Base-by-base conservation (phyloP, 371 early-diverging fungal genomes). In the Mortierella sp. region DNA sequence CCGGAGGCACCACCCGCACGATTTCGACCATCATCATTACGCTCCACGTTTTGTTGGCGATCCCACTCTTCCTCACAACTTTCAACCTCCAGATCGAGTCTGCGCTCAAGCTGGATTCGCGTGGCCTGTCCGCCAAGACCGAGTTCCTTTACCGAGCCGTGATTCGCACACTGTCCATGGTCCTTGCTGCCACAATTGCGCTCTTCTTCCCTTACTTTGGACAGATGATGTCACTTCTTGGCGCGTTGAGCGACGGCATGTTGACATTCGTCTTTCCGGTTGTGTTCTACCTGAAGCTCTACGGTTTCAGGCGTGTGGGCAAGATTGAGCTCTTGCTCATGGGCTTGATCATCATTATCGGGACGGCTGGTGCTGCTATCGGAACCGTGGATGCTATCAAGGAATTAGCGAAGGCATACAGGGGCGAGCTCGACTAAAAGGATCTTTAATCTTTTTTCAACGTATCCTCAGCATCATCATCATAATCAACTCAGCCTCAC, bases 251-350 rank as follows among this genome's bases (percentile, higher is more conserved):
- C 31, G 92, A 90, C 51, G 92, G 90, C 56, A 80, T 86, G 71
- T 83, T 94, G 41, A 92, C 93, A 30, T 94, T 95, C 72, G 88
- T 95, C 21, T 87, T 95, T 68, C 96, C 96, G 3, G 84, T 94
- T 19, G 62, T 90, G n/a, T 93, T 90, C 71, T 92, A 95, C 78
- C 73, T 90, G 30, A 86, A 88, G 58, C 79, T 96, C 17, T 93
- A 87, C 79, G 90, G 91, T n/a, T 72, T 87, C 70, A 66, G 82
- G 21, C 83, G 73, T 42, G 87, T 93, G 21, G 72, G 86, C 11
- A 60, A 80, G 41, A 60, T 76, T 31, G 92, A 92, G 70, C 81
- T 89, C 44, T 65, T 79, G 6, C 82, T 87, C 82, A 89, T 88
- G 59, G 61, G 59, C 24, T 64, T 89, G 17, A 85, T 92, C 42